A percentile compares a stretch with the other conserved stretches of the same genome.
These are phyloP conservation scores for Protea cynaroides DNA, from an alignment of 164 flowering plant genomes.

Conservation along the genomic window DNA sequence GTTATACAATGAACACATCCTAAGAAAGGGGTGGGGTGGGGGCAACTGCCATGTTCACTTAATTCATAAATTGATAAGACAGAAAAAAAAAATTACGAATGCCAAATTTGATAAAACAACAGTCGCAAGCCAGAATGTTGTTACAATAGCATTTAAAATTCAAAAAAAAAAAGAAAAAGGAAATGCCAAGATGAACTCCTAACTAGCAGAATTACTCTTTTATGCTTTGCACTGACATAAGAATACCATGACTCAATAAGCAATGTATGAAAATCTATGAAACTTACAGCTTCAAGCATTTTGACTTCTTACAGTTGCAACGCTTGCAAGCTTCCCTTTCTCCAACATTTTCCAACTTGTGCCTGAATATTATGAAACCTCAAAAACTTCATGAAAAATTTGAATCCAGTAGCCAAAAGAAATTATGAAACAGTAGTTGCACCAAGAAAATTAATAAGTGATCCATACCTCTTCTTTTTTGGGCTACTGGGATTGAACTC, in stretches of 20 bases:
- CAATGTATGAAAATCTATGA: background rate
- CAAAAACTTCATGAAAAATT: background rate
- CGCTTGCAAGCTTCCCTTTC: constrained; percentile 78
- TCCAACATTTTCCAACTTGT: constrained; percentile 45
- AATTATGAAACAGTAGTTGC: background rate
- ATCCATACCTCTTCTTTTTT: constrained; percentile 66
- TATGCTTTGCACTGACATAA: too few species aligned
- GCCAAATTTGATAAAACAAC: too few species aligned
- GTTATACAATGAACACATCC: constrained; percentile 2
- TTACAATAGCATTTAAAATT: too few species aligned
- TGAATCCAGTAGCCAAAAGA: constrained; percentile 1
- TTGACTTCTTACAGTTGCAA: constrained; percentile 93
- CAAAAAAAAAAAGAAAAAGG: too few species aligned
- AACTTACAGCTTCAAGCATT: constrained; percentile 96
- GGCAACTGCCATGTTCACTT: background rate
- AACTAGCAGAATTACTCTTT: too few species aligned
- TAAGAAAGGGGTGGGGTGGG: too few species aligned
- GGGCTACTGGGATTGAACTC: constrained; percentile 71
- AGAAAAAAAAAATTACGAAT: too few species aligned
- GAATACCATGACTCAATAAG: too few species aligned
- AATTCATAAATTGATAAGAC: too few species aligned
- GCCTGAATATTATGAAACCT: constrained; percentile 41
- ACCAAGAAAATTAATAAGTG: background rate
- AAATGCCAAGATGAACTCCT: too few species aligned
- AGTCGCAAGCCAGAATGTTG: too few species aligned